Evolutionary conservation across 1,284 basidiomycete genomes (phyloP).

Genomic region (Moesziomyces parantarcticus): DNA sequence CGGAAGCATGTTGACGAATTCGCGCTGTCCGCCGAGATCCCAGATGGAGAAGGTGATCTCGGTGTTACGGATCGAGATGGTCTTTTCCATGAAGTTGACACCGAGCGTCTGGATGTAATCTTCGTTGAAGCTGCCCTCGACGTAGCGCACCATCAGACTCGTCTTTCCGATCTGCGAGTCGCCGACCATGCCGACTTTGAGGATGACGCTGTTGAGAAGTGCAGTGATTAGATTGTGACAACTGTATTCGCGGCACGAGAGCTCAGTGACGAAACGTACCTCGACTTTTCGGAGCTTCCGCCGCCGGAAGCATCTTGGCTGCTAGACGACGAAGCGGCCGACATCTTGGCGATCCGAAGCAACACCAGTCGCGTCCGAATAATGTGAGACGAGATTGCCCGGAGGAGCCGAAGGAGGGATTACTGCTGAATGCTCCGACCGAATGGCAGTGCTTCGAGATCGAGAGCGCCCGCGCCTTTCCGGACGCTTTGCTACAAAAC

Average conservation of each 20-base stretch:
- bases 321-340: slow-evolving; percentile 32
- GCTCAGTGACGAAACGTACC: slow-evolving; percentile 8
- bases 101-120: slow-evolving; percentile 97
- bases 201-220: slow-evolving; percentile 74
- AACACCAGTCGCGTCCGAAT: too few species aligned
- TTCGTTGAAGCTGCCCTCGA: slow-evolving; percentile 73
- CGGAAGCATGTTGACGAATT: slow-evolving; percentile 98
- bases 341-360: slow-evolving; percentile 14
- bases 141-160: slow-evolving; percentile 89
- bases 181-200: slow-evolving; percentile 98
- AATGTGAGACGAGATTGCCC: neutral
- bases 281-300: slow-evolving; percentile 30
- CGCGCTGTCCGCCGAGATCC: slow-evolving; percentile 96
- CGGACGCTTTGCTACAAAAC: too few species aligned
- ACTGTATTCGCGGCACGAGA: neutral
- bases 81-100: slow-evolving; percentile 99
- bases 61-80: slow-evolving; percentile 93
- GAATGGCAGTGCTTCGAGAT: too few species aligned
- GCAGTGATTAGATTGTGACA: neutral
- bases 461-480: too few species aligned
- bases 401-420: too few species aligned
- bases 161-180: slow-evolving; percentile 99
- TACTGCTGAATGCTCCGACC: too few species aligned
- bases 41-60: slow-evolving; percentile 99
- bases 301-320: slow-evolving; percentile 35